Conservation (phyloP, 352 stramenopile species). For the Globisporangium solare region DNA sequence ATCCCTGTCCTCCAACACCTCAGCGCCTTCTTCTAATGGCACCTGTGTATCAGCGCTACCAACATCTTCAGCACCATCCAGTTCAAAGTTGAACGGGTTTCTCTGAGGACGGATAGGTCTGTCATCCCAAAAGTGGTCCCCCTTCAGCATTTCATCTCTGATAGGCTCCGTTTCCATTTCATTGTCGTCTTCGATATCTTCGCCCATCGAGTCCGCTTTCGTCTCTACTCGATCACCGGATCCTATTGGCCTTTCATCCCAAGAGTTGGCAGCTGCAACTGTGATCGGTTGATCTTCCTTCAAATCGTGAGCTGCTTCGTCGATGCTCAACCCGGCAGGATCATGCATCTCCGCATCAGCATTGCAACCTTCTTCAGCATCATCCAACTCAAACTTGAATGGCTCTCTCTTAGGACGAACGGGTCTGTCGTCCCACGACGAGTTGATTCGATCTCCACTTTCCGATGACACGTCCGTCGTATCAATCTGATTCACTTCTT, state of each 20-base stretch:
- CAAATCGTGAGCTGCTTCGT: too few relatives aligned
- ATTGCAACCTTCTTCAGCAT: too few relatives aligned
- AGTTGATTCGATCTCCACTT: neutral
- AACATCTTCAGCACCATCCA: too few relatives aligned
- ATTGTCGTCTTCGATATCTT: neutral
- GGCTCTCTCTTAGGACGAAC: too few relatives aligned
- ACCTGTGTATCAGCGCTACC: too few relatives aligned
- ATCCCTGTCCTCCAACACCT: neutral
- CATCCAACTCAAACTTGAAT: too few relatives aligned
- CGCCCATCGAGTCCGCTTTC: neutral
- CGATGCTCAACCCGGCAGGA: neutral
- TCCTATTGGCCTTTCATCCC: slow-evolving; percentile 6
- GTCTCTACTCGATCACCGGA: neutral
- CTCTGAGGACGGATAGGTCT: too few relatives aligned
- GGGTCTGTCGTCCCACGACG: neutral
- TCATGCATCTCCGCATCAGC: too few relatives aligned
- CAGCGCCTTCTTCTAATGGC: neutral
- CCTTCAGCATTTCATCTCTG: too few relatives aligned
- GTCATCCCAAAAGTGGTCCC: neutral
- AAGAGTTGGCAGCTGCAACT: neutral
- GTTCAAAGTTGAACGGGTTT: too few relatives aligned
- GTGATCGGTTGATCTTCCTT: neutral
- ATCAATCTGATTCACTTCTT: neutral
- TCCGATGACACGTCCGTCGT: neutral
- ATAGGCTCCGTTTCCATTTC: neutral